phyloP scores from a whole-genome alignment of 2,329 filamentous ascomycete genomes.

The Daldinia sp. region DNA sequence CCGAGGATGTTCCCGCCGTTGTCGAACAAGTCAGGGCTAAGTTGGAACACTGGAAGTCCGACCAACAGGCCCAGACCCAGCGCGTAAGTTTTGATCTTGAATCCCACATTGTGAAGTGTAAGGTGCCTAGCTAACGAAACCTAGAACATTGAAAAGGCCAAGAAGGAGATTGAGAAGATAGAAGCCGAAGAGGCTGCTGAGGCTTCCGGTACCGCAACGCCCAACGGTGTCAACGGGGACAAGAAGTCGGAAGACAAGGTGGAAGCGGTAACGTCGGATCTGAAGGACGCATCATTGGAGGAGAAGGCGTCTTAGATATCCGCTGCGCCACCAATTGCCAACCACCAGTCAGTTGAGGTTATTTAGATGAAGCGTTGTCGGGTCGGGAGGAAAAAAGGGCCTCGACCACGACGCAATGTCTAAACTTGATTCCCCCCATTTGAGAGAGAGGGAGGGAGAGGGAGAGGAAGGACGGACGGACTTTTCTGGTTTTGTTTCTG shows the following conservation, averaged over 20 bases:
- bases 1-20: slow-evolving; percentile 79
- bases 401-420: neutral
- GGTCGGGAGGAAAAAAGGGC: neutral
- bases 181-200: slow-evolving; percentile 71
- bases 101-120: neutral
- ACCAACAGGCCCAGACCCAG: slow-evolving; percentile 89
- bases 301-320: slow-evolving; percentile 60
- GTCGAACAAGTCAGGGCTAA: slow-evolving; percentile 93
- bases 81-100: slow-evolving; percentile 68
- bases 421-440: neutral
- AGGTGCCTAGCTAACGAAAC: slow-evolving; percentile 47
- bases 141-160: slow-evolving; percentile 95
- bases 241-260: slow-evolving; percentile 58
- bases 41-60: slow-evolving; percentile 87
- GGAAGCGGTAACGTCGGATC: slow-evolving; percentile 60
- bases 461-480: neutral
- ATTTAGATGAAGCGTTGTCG: slow-evolving; percentile 5
- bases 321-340: slow-evolving; percentile 4
- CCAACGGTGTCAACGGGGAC: slow-evolving; percentile 57
- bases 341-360: neutral
- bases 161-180: slow-evolving; percentile 91
- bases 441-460: too few species aligned
- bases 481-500: too few species aligned
- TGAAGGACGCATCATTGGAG: slow-evolving; percentile 61
- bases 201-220: slow-evolving; percentile 54